Evolutionary conservation across 305 asterid species (phyloP).

Genomic region (Lippia alba): DNA sequence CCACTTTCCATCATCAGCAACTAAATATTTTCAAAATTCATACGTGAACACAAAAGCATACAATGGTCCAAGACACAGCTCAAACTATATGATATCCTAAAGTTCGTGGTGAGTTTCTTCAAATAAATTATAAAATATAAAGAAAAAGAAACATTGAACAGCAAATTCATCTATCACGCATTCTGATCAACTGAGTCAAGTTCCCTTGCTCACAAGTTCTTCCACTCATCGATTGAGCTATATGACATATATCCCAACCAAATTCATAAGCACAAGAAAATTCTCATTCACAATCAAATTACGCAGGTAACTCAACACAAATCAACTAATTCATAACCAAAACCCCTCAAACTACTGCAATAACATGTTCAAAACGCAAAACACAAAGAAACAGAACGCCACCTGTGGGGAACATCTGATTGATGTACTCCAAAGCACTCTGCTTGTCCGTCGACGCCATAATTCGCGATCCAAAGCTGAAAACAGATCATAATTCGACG

Average conservation of each 20-base stretch:
- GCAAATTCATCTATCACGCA: background rate
- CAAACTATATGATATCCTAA: constrained; percentile 5
- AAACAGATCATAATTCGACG: constrained; percentile 29
- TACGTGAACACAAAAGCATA: constrained; percentile 19
- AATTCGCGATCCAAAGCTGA: constrained; percentile 35
- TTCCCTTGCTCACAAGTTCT: constrained; percentile 1
- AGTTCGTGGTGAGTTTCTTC: constrained; percentile 7
- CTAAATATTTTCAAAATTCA: constrained; percentile 9
- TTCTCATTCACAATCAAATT: constrained; percentile 15
- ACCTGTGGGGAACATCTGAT: constrained; percentile 99
- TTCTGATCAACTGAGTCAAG: constrained; percentile 11
- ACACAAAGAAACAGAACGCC: background rate
- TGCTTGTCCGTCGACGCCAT: constrained; percentile 81
- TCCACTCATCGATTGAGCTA: background rate
- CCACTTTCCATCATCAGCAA: constrained; percentile 35
- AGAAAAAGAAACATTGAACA: background rate
- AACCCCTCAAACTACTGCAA: constrained; percentile 16
- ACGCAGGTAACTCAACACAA: constrained; percentile 5
- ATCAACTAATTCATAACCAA: constrained; percentile 15
- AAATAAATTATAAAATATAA: background rate
- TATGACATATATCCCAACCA: constrained; percentile 11
- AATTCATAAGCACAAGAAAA: constrained; percentile 12
- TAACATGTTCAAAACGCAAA: background rate
- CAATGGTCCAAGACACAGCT: constrained; percentile 34
- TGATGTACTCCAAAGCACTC: constrained; percentile 94